Percentiles rank a stretch among this genome's conserved stretches.
phyloP scores from a whole-genome alignment of 768 basidiomycete species.

The Zangia roseola region DNA sequence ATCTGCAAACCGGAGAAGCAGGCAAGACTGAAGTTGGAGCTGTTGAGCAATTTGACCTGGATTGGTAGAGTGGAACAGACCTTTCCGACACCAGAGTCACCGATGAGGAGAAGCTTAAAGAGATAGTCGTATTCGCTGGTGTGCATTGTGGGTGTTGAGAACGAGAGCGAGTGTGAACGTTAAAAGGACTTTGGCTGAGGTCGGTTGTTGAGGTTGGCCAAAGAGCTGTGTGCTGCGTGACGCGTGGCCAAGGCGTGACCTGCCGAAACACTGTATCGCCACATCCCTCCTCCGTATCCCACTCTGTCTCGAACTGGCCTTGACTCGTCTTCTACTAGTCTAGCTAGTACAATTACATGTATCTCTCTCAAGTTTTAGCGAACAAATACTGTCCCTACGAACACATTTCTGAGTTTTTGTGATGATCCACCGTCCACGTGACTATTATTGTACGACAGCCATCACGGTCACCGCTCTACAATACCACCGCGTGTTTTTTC shows the following conservation, averaged over 20 bases:
- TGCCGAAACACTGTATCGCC: conserved; percentile 26
- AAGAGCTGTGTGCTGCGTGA: conserved; percentile 31
- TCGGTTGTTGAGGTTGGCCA: conserved; percentile 36
- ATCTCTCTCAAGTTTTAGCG: neutral
- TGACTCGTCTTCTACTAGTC: neutral
- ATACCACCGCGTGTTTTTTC: conserved; percentile 3
- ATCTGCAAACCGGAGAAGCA: conserved; percentile 90
- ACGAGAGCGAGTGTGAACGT: conserved; percentile 29
- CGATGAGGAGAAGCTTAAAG: conserved; percentile 94
- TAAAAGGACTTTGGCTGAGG: neutral
- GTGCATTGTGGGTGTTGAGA: conserved; percentile 57
- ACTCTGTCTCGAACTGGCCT: conserved; percentile 5
- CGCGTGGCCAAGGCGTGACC: conserved; percentile 34
- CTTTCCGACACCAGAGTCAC: conserved; percentile 95
- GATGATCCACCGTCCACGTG: conserved; percentile 14
- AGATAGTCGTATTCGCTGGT: conserved; percentile 95
- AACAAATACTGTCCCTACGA: neutral
- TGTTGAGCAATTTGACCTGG: conserved; percentile 24
- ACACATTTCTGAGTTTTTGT: neutral
- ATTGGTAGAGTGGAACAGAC: conserved; percentile 38
- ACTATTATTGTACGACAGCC: neutral
- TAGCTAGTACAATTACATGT: too few species aligned
- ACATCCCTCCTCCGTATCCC: conserved; percentile 9
- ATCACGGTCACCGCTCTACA: neutral
- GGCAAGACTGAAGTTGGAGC: conserved; percentile 68